Conservation (phyloP, 495 filamentous ascomycete genomes). For the Xylaria scruposa region DNA sequence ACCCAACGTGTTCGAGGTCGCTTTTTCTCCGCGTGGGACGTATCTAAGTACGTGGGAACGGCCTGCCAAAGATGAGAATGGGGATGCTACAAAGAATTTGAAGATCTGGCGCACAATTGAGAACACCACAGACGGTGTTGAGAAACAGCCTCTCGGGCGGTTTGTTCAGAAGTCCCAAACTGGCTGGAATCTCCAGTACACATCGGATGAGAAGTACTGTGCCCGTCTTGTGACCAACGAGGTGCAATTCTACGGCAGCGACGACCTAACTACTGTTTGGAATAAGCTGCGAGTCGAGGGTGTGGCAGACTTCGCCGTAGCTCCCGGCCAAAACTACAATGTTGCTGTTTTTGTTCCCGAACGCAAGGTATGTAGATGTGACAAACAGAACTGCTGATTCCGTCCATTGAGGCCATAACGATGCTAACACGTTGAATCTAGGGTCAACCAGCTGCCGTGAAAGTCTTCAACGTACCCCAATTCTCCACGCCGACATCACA, state of each 20-base stretch:
- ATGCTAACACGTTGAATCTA: conserved; percentile 43
- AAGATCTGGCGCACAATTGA: conserved; percentile 90
- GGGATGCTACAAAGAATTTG: conserved; percentile 91
- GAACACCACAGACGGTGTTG: conserved; percentile 56
- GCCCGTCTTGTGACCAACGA: conserved; percentile 95
- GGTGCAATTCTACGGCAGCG: conserved; percentile 93
- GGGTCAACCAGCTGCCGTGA: conserved; percentile 91
- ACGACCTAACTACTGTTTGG: conserved; percentile 85
- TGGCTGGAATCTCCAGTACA: conserved; percentile 98
- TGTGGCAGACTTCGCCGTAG: conserved; percentile 85
- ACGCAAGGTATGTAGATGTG: conserved; percentile 71
- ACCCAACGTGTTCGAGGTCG: conserved; percentile 87
- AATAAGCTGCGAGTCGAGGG: conserved; percentile 94
- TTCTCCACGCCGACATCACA: conserved; percentile 84
- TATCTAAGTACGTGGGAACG: conserved; percentile 98
- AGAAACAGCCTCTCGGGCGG: conserved; percentile 77
- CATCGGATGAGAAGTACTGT: conserved; percentile 87
- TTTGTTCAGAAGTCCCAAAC: conserved; percentile 96
- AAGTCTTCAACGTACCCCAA: conserved; percentile 90
- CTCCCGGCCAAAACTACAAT: conserved; percentile 84
- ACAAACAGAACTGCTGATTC: not conserved
- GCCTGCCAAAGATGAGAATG: conserved; percentile 87
- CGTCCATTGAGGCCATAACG: not conserved
- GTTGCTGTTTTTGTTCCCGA: conserved; percentile 94
- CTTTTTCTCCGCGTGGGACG: conserved; percentile 90